Percentiles rank a stretch among this genome's conserved stretches.
Evolutionary conservation across 768 basidiomycete species (phyloP).

Genomic region (Galerina marginata): DNA sequence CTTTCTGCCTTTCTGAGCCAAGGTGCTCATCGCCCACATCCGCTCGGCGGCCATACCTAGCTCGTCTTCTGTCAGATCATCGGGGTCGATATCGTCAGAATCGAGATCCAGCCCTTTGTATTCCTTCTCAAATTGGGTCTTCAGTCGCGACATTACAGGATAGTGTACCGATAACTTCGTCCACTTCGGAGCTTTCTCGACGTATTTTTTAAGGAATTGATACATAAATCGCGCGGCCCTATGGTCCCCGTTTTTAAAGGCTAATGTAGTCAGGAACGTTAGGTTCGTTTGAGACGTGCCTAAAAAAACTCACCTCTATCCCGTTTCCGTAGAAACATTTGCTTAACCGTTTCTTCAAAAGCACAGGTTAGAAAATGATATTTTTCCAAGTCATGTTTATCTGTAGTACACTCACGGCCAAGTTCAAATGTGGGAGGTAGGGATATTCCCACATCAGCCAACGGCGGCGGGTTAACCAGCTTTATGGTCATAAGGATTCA

Average conservation of each 20-base stretch:
- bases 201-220: neutral
- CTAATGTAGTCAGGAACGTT: neutral
- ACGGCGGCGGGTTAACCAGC: neutral
- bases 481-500: neutral
- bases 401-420: neutral
- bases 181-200: neutral
- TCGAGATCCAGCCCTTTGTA: neutral
- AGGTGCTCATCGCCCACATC: neutral
- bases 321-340: neutral
- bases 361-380: neutral
- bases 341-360: neutral
- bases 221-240: neutral
- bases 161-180: neutral
- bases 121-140: neutral
- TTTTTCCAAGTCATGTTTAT: neutral
- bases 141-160: neutral
- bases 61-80: neutral
- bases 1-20: too few relatives aligned
- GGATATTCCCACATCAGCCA: neutral
- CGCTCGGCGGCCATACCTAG: neutral
- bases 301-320: neutral
- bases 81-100: neutral
- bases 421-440: too few relatives aligned
- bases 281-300: neutral
- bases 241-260: neutral